phyloP scores from a whole-genome alignment of 2,329 filamentous ascomycete genomes.

The Tolypocladium pustulatum region DNA sequence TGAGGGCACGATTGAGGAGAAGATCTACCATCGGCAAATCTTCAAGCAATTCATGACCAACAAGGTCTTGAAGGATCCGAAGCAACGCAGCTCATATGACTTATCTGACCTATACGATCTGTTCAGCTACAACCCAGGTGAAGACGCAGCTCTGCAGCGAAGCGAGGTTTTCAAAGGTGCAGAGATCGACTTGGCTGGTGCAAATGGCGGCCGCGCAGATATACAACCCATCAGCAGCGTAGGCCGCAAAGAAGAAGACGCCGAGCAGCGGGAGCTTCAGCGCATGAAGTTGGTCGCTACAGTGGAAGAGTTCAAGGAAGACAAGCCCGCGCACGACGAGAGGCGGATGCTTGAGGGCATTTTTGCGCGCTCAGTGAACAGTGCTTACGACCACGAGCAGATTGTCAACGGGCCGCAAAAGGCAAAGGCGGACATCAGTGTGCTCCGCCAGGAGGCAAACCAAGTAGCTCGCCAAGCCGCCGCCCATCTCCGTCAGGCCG shows the following conservation, averaged over 20 bases:
- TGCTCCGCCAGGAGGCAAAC: constrained; percentile 74
- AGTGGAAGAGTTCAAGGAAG: constrained; percentile 52
- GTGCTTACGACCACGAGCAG: constrained; percentile 85
- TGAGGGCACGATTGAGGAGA: constrained; percentile 95
- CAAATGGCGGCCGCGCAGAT: constrained; percentile 1
- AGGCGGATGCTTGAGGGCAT: constrained; percentile 80
- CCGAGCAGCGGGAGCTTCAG: constrained; percentile 33
- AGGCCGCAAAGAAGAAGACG: constrained; percentile 8
- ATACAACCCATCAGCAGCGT: constrained; percentile 2
- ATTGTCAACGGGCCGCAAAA: constrained; percentile 71
- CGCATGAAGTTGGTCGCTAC: constrained; percentile 51
- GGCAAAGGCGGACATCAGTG: constrained; percentile 61
- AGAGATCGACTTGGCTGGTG: constrained; percentile 42
- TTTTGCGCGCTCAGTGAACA: constrained; percentile 79
- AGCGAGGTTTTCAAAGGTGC: constrained; percentile 81
- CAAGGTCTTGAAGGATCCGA: constrained; percentile 89
- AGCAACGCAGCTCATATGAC: constrained; percentile 85
- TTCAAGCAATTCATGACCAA: constrained; percentile 98
- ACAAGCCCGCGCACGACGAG: constrained; percentile 45
- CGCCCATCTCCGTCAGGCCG: constrained; percentile 61
- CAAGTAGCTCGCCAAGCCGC: constrained; percentile 70
- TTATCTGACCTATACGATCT: constrained; percentile 84
- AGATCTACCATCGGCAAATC: constrained; percentile 97
- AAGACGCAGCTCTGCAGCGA: constrained; percentile 57
- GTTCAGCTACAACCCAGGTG: constrained; percentile 57